phyloP scores from a whole-genome alignment of 208 protist species.

The Crithidia bombi region DNA sequence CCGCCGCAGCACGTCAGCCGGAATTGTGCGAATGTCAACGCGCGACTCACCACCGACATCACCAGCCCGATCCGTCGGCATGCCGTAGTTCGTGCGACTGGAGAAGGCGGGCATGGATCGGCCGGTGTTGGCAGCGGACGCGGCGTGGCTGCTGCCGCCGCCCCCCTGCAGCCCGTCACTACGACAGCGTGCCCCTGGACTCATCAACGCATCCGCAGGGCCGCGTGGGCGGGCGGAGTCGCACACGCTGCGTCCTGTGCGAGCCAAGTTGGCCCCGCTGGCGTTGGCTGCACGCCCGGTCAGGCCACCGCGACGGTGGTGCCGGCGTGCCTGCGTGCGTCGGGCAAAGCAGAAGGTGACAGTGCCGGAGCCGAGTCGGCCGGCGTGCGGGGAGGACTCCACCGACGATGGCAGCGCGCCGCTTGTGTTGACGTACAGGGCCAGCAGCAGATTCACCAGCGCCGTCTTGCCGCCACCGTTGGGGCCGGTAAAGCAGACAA shows the following conservation, averaged over 20 bases:
- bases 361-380: constrained; percentile 8
- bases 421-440: constrained; percentile 34
- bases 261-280: not conserved
- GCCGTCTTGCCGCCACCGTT: constrained; percentile 72
- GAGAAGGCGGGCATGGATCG: not conserved
- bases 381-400: constrained; percentile 10
- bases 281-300: not conserved
- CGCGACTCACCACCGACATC: constrained; percentile 5
- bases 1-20: constrained; percentile 50
- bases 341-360: constrained; percentile 26
- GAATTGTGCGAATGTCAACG: constrained; percentile 38
- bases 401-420: constrained; percentile 5
- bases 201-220: not conserved
- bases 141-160: not conserved
- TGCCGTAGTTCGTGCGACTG: not conserved
- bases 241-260: not conserved
- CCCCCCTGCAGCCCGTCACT: not conserved
- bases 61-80: not conserved
- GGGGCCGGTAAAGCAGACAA: constrained; percentile 66
- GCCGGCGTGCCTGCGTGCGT: constrained; percentile 15
- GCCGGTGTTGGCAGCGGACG: not conserved
- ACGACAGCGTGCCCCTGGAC: not conserved
- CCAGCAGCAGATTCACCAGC: constrained; percentile 58
- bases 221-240: not conserved
- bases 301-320: constrained; percentile 18